These are phyloP conservation scores for Beauveria caledonica DNA, from an alignment of 2,329 filamentous ascomycete species.

Conservation along the genomic window DNA sequence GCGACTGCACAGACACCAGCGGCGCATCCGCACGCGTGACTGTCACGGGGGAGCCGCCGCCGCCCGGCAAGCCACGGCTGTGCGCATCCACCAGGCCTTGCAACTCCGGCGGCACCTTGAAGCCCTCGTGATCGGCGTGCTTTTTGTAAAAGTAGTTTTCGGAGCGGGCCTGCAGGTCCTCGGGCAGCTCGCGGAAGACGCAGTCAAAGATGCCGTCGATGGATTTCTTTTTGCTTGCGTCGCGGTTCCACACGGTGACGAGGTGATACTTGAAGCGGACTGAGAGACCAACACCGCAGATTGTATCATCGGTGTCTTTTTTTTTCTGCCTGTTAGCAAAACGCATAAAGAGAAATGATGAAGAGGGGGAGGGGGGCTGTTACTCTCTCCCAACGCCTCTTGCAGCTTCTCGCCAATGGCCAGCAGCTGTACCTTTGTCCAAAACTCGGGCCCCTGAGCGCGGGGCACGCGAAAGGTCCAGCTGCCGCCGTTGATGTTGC, in stretches of 20 bases:
- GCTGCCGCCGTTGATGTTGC: constrained; percentile 77
- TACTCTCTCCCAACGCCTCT: constrained; percentile 61
- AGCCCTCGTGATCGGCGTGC: constrained; percentile 81
- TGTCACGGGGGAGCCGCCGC: constrained; percentile 15
- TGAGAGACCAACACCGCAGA: constrained; percentile 81
- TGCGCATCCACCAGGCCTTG: constrained; percentile 50
- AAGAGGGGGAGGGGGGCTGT: constrained; percentile 21
- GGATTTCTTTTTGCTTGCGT: constrained; percentile 70
- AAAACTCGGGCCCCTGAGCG: constrained; percentile 62
- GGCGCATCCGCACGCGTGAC: constrained; percentile 14
- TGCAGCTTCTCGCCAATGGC: constrained; percentile 78
- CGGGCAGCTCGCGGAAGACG: constrained; percentile 64
- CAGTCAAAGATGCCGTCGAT: constrained; percentile 65
- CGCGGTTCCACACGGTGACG: constrained; percentile 89
- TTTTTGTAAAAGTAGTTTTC: constrained; percentile 79
- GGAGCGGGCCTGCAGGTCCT: constrained; percentile 62
- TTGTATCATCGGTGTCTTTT: constrained; percentile 58
- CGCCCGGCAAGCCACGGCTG: constrained; percentile 34
- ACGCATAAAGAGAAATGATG: not conserved
- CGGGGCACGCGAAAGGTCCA: constrained; percentile 92
- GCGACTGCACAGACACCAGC: constrained; percentile 6
- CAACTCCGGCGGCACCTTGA: constrained; percentile 55
- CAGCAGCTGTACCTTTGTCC: constrained; percentile 72
- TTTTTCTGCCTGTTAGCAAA: not conserved
- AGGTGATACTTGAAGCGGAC: constrained; percentile 85